Evolutionary conservation across 1,284 basidiomycete species (phyloP).

Genomic region (Moesziomyces sp.): DNA sequence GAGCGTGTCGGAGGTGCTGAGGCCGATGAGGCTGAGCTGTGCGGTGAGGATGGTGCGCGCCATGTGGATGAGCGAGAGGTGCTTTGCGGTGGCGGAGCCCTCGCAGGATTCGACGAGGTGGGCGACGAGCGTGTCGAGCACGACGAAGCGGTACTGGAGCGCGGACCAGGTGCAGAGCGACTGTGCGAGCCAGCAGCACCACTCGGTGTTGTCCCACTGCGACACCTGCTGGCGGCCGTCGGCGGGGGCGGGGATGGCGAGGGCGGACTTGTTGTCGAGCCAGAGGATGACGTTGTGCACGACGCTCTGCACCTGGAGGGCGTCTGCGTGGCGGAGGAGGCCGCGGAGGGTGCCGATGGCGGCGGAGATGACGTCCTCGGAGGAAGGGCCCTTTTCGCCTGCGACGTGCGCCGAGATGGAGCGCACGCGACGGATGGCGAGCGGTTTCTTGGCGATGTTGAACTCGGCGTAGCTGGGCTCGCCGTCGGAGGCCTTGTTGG

Average conservation of each 20-base stretch:
- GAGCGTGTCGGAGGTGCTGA: constrained; percentile 89
- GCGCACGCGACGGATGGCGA: constrained; percentile 81
- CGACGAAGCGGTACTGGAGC: constrained; percentile 89
- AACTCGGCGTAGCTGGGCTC: constrained; percentile 76
- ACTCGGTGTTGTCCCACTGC: constrained; percentile 79
- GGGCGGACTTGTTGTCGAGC: constrained; percentile 54
- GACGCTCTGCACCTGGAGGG: constrained; percentile 76
- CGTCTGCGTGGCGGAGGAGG: constrained; percentile 81
- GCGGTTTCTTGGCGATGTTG: constrained; percentile 77
- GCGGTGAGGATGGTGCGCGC: constrained; percentile 82
- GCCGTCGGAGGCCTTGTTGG: constrained; percentile 75
- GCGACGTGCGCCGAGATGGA: constrained; percentile 87
- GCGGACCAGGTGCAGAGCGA: constrained; percentile 84
- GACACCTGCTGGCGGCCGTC: constrained; percentile 29
- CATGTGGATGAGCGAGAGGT: constrained; percentile 81
- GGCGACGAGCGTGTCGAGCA: constrained; percentile 87
- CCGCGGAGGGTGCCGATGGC: constrained; percentile 79
- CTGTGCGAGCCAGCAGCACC: constrained; percentile 84
- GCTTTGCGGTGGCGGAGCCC: constrained; percentile 72
- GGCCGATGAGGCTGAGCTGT: constrained; percentile 83
- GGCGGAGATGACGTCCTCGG: constrained; percentile 78
- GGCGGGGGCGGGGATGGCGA: constrained; percentile 18
- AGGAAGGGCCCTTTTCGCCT: constrained; percentile 84
- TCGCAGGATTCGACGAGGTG: constrained; percentile 79
- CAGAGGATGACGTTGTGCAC: constrained; percentile 75